A percentile compares a stretch with the other conserved stretches of the same genome.
phyloP scores from a whole-genome alignment of 192 early-diverging fungal genomes.

The Phycomyces blakesleeanus region DNA sequence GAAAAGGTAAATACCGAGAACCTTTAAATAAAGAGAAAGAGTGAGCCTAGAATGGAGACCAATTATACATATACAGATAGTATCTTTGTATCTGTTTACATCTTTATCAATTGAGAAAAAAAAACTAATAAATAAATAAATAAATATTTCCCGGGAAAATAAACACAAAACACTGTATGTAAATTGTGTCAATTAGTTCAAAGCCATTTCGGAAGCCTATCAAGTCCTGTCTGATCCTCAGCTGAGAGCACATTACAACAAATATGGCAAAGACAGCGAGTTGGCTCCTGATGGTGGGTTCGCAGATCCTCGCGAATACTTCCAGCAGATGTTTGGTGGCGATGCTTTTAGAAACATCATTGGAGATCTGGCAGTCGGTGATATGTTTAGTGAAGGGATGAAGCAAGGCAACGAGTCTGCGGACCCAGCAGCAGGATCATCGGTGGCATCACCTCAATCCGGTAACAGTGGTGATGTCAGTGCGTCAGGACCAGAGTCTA shows the following conservation, averaged over 20 bases:
- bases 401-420: slow-evolving; percentile 39
- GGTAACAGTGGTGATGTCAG: too few species aligned
- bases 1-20: too few species aligned
- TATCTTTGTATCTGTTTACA: too few species aligned
- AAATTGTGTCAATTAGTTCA: slow-evolving; percentile 47
- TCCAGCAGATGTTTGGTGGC: slow-evolving; percentile 86
- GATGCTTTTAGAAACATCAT: slow-evolving; percentile 80
- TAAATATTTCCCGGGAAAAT: too few species aligned
- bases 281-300: slow-evolving; percentile 43
- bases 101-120: too few species aligned
- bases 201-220: slow-evolving; percentile 85
- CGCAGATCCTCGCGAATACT: slow-evolving; percentile 78
- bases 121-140: too few species aligned
- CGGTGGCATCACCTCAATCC: too few species aligned
- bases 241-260: slow-evolving; percentile 75
- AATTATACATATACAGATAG: too few species aligned
- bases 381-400: slow-evolving; percentile 33
- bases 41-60: too few species aligned
- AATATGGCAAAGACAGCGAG: slow-evolving; percentile 64
- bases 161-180: too few species aligned
- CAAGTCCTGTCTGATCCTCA: slow-evolving; percentile 84
- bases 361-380: slow-evolving; percentile 82
- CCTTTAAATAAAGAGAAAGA: too few species aligned
- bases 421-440: too few species aligned
- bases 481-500: slow-evolving; percentile 21